Conservation (phyloP, 371 early-diverging fungal species). For the Mucor lusitanicus region DNA sequence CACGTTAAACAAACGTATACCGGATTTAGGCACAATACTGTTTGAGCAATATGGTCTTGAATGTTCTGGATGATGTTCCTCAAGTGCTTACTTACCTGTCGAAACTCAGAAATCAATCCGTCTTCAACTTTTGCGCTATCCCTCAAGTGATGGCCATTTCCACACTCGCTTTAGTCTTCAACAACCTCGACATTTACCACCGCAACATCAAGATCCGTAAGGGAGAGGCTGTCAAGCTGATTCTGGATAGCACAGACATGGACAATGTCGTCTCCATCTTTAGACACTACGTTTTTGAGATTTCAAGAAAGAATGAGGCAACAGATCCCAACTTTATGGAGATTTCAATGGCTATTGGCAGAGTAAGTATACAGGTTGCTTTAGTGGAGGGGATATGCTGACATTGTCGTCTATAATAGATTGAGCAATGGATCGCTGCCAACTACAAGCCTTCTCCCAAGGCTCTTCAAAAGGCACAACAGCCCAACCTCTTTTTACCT, state of each 20-base stretch:
- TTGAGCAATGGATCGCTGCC: conserved; percentile 49
- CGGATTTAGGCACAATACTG: conserved; percentile 65
- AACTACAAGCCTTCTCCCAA: conserved; percentile 19
- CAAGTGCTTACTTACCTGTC: conserved; percentile 86
- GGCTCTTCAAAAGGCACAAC: conserved; percentile 13
- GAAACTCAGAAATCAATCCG: conserved; percentile 72
- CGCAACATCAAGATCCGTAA: conserved; percentile 93
- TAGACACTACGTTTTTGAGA: conserved; percentile 62
- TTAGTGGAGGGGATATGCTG: not conserved
- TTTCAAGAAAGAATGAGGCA: conserved; percentile 69
- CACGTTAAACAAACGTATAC: not conserved
- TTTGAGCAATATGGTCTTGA: conserved; percentile 84
- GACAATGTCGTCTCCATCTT: conserved; percentile 68
- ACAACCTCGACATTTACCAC: conserved; percentile 79
- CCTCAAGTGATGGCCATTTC: conserved; percentile 98
- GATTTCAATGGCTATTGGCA: conserved; percentile 63
- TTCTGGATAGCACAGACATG: conserved; percentile 57
- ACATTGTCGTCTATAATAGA: conserved; percentile 19
- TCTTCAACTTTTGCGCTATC: conserved; percentile 95
- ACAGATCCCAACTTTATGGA: conserved; percentile 71
- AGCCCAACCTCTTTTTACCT: conserved; percentile 22
- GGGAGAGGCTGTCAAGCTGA: conserved; percentile 87
- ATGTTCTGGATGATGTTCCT: conserved; percentile 85
- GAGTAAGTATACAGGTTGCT: conserved; percentile 29
- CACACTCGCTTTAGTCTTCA: conserved; percentile 84